phyloP scores from a whole-genome alignment of 2,329 filamentous ascomycete species.

The Stemphylium vesicarium region DNA sequence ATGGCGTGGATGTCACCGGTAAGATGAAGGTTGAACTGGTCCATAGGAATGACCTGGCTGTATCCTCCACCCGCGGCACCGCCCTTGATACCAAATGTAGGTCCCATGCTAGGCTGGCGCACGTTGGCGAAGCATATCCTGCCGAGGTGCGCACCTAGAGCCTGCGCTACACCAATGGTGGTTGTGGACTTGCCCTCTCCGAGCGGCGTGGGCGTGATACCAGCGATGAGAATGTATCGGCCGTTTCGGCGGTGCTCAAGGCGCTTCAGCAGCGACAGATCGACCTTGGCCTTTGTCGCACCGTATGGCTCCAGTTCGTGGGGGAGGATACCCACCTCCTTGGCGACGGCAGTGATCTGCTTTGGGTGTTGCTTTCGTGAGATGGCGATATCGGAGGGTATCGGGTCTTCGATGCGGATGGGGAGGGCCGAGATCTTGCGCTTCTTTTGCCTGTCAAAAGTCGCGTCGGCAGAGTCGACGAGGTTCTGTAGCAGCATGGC shows the following conservation, averaged over 20 bases:
- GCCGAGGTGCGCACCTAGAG: constrained; percentile 85
- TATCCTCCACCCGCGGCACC: constrained; percentile 97
- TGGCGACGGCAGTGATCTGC: constrained; percentile 81
- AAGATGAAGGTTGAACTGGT: constrained; percentile 97
- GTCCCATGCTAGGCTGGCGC: constrained; percentile 93
- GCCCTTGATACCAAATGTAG: constrained; percentile 98
- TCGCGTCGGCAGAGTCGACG: constrained; percentile 79
- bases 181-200: constrained; percentile 99
- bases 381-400: constrained; percentile 95
- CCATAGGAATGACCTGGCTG: constrained; percentile 99
- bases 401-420: constrained; percentile 76
- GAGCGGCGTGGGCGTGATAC: constrained; percentile 94
- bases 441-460: constrained; percentile 82
- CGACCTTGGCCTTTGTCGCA: constrained; percentile 94
- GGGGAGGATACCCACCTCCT: constrained; percentile 85
- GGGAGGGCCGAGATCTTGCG: constrained; percentile 83
- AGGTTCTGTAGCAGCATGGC: constrained; percentile 98
- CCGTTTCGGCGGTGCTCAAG: constrained; percentile 87
- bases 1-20: constrained; percentile 99
- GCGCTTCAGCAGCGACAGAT: constrained; percentile 79
- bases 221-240: constrained; percentile 89
- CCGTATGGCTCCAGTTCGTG: constrained; percentile 95
- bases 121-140: constrained; percentile 95
- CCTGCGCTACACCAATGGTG: constrained; percentile 93
- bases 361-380: constrained; percentile 92